A percentile compares a stretch with the other conserved stretches of the same genome.
Conservation (phyloP, 768 basidiomycete genomes). For the Phylloporus arenicola region DNA sequence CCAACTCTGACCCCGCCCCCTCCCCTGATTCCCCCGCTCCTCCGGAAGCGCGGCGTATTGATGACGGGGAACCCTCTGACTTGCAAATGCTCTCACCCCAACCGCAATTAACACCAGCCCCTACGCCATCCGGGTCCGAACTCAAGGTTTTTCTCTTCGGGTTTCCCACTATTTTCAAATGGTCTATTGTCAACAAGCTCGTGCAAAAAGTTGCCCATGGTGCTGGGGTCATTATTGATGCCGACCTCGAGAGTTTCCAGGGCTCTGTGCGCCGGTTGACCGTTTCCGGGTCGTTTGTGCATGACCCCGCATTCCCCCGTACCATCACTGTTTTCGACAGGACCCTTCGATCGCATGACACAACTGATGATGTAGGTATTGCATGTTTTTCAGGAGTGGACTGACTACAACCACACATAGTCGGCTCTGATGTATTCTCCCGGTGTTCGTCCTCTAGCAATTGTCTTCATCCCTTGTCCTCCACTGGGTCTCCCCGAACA, state of each 20-base stretch:
- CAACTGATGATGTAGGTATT: conserved; percentile 26
- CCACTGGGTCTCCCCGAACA: conserved; percentile 35
- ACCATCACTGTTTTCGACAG: conserved; percentile 38
- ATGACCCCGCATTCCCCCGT: conserved; percentile 25
- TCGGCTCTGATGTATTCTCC: conserved; percentile 34
- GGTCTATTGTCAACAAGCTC: conserved; percentile 55
- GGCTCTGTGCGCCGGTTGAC: conserved; percentile 21
- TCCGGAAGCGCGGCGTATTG: conserved; percentile 12
- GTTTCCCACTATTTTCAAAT: conserved; percentile 50
- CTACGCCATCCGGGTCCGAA: conserved; percentile 32
- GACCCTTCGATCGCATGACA: conserved; percentile 17
- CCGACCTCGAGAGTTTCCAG: conserved; percentile 18
- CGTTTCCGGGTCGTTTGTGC: conserved; percentile 24
- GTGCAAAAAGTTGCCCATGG: conserved; percentile 49
- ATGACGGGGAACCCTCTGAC: conserved; percentile 32
- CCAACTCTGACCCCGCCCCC: conserved; percentile 32
- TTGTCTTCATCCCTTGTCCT: conserved; percentile 58
- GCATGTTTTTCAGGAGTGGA: conserved; percentile 13
- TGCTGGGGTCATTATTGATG: conserved; percentile 26
- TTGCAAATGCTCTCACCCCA: conserved; percentile 24
- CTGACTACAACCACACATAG: conserved; percentile 33
- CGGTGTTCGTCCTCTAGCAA: conserved; percentile 55
- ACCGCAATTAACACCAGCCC: conserved; percentile 24
- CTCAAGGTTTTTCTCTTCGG: conserved; percentile 70
- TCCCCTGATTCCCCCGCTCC: conserved; percentile 16